Conservation (phyloP, 2,329 filamentous ascomycete genomes). For the Metarhizium brunneum region DNA sequence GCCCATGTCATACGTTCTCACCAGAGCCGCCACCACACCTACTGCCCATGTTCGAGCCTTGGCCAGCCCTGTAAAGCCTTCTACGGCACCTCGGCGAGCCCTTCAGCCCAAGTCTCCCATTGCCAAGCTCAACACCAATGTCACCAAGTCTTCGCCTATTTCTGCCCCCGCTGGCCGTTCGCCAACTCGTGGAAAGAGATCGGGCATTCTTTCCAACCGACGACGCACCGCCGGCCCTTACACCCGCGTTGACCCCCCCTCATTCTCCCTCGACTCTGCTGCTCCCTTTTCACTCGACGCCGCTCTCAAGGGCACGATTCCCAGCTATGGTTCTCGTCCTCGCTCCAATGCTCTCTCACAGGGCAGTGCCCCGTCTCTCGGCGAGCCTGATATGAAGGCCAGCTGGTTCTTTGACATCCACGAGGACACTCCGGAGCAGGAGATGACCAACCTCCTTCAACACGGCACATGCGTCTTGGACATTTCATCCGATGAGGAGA, state of each 20-base stretch:
- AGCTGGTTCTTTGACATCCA: slow-evolving; percentile 92
- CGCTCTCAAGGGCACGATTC: slow-evolving; percentile 68
- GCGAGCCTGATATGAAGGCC: slow-evolving; percentile 44
- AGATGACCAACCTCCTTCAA: slow-evolving; percentile 87
- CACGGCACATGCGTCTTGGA: slow-evolving; percentile 82
- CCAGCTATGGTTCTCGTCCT: slow-evolving; percentile 44
- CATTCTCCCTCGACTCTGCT: slow-evolving; percentile 42
- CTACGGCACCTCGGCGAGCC: slow-evolving; percentile 27
- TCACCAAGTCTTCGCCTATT: slow-evolving; percentile 42
- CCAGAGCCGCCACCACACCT: slow-evolving; percentile 27
- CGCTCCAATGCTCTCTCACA: slow-evolving; percentile 21
- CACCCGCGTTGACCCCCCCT: slow-evolving; percentile 62
- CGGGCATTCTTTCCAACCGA: slow-evolving; percentile 58
- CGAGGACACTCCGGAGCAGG: slow-evolving; percentile 82
- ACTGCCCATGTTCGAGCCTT: slow-evolving; percentile 21
- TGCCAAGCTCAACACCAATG: slow-evolving; percentile 32
- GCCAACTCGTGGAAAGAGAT: slow-evolving; percentile 60
- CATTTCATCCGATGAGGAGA: slow-evolving; percentile 81
- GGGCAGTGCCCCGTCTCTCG: slow-evolving; percentile 19
- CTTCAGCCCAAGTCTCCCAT: slow-evolving; percentile 45
- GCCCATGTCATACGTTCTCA: slow-evolving; percentile 36
- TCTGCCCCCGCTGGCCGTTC: slow-evolving; percentile 73
- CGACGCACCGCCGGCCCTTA: slow-evolving; percentile 55
- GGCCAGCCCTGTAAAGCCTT: slow-evolving; percentile 20
- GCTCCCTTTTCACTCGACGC: slow-evolving; percentile 78